These are phyloP conservation scores for Brassica nigra DNA, from an alignment of 345 rosid species.

Conservation along the genomic window DNA sequence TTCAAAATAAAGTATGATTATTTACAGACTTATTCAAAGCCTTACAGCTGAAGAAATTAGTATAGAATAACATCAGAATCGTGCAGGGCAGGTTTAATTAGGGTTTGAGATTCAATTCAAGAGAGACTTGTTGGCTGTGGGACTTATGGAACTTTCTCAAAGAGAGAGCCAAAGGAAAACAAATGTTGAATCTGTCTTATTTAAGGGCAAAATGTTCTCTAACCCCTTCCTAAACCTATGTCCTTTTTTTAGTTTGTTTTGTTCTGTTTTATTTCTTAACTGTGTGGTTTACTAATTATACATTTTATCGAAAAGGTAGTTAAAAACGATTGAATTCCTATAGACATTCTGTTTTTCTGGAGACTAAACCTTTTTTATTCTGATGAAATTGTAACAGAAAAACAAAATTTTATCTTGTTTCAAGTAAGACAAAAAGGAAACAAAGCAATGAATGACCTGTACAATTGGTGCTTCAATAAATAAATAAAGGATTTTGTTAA, in stretches of 20 bases:
- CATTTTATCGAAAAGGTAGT: conserved; percentile 7
- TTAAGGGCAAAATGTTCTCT: conserved; percentile 26
- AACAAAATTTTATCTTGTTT: not conserved
- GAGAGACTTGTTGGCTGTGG: conserved; percentile 1
- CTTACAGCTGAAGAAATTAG: conserved; percentile 24
- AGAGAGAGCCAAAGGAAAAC: conserved; percentile 48
- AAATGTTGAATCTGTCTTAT: conserved; percentile 33
- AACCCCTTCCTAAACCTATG: conserved; percentile 18
- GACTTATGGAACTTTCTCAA: conserved; percentile 52
- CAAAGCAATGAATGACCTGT: not conserved
- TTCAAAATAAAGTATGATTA: conserved; percentile 24
- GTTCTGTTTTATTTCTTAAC: conserved; percentile 11
- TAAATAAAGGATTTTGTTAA: not conserved
- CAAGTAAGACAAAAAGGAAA: not conserved
- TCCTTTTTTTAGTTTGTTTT: conserved; percentile 26
- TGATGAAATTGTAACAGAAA: conserved; percentile 20
- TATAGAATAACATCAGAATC: conserved; percentile 23
- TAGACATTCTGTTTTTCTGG: conserved; percentile 28
- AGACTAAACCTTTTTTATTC: conserved; percentile 5
- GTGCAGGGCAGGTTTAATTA: conserved; percentile 38
- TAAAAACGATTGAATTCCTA: conserved; percentile 6
- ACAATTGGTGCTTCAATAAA: not conserved
- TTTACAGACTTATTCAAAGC: conserved; percentile 38
- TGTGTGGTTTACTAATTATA: conserved; percentile 32
- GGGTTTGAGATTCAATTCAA: conserved; percentile 30